phyloP scores from a whole-genome alignment of 208 protist genomes.

The Wallacemonas collosoma region DNA sequence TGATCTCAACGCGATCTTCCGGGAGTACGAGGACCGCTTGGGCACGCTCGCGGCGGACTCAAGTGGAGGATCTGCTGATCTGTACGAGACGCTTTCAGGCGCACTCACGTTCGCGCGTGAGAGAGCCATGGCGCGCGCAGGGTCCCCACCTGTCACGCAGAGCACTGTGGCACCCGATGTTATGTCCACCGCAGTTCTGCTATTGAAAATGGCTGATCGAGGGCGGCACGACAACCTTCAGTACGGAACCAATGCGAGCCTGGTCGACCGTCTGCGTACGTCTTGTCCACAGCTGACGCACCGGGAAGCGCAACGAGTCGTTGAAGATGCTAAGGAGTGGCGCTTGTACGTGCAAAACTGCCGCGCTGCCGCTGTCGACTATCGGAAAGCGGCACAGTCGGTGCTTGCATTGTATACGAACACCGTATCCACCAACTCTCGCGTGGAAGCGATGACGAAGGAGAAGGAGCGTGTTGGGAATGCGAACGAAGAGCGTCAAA shows the following conservation, averaged over 20 bases:
- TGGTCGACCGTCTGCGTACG: slow-evolving; percentile 28
- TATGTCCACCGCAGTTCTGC: slow-evolving; percentile 24
- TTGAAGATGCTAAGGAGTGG: slow-evolving; percentile 25
- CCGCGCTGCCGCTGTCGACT: slow-evolving; percentile 34
- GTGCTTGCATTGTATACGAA: neutral
- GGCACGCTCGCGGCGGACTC: neutral
- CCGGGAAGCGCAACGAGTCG: slow-evolving; percentile 19
- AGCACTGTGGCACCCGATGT: neutral
- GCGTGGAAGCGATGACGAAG: slow-evolving; percentile 10
- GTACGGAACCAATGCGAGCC: slow-evolving; percentile 7
- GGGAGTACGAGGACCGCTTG: slow-evolving; percentile 1
- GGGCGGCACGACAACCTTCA: slow-evolving; percentile 26
- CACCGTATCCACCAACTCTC: neutral
- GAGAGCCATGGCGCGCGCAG: neutral
- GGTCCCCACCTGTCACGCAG: neutral
- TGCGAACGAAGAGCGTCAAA: slow-evolving; percentile 2
- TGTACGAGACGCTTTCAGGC: slow-evolving; percentile 3
- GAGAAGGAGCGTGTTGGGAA: neutral
- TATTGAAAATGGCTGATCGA: slow-evolving; percentile 42
- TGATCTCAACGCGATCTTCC: slow-evolving; percentile 1
- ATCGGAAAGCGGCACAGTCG: slow-evolving; percentile 17
- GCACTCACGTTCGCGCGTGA: slow-evolving; percentile 11
- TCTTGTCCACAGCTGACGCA: slow-evolving; percentile 24
- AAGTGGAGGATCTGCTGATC: neutral
- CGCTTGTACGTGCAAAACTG: slow-evolving; percentile 17